These are phyloP conservation scores for Mortierella sp. DNA, from an alignment of 371 early-diverging fungal genomes.

Conservation along the genomic window DNA sequence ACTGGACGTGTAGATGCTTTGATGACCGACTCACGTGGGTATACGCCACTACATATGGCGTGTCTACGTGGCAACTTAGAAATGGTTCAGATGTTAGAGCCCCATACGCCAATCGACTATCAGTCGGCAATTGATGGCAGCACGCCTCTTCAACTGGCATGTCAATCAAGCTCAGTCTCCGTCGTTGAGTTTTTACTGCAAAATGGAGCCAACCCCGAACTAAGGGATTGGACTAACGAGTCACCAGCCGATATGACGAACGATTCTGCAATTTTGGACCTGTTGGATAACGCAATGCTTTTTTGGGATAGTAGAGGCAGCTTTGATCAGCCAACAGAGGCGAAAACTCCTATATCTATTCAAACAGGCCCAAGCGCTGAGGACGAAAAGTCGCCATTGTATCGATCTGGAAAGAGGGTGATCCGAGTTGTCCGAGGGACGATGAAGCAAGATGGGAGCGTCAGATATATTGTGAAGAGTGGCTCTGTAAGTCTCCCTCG, in stretches of 20 bases:
- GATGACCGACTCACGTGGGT: conserved; percentile 53
- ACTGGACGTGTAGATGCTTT: conserved; percentile 29
- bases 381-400: not conserved
- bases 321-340: not conserved
- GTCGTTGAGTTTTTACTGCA: conserved; percentile 49
- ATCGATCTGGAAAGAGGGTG: conserved; percentile 17
- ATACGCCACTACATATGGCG: conserved; percentile 62
- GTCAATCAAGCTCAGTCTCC: conserved; percentile 32
- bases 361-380: not conserved
- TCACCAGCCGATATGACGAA: conserved; percentile 58
- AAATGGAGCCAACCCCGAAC: conserved; percentile 52
- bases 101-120: conserved; percentile 27
- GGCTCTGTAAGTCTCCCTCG: conserved; percentile 43
- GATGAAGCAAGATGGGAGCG: conserved; percentile 43
- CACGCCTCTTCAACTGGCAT: conserved; percentile 44
- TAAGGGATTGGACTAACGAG: conserved; percentile 56
- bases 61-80: conserved; percentile 42
- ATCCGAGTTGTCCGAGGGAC: conserved; percentile 56
- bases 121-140: conserved; percentile 47
- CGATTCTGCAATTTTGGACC: conserved; percentile 40
- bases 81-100: conserved; percentile 30
- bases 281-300: conserved; percentile 56
- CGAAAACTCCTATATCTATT: too few relatives aligned
- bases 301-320: conserved; percentile 36
- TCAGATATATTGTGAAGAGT: conserved; percentile 60